Conservation (phyloP, 306 rosid genomes). For the Gleditsia sinensis region DNA sequence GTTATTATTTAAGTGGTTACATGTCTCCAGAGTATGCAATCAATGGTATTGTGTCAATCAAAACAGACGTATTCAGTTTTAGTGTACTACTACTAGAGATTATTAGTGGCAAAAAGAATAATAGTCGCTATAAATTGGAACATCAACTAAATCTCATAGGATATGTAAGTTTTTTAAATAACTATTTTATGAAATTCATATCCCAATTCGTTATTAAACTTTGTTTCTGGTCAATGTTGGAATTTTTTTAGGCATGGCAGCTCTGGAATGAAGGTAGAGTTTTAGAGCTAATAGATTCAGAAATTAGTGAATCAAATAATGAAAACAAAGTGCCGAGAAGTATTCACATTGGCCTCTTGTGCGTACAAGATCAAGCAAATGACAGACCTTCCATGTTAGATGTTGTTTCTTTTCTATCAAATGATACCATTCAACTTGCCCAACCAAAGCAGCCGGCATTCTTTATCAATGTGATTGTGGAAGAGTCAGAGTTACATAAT, state of each 20-base stretch:
- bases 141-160: too few species aligned
- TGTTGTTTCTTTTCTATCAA: conserved; percentile 23
- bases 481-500: not conserved
- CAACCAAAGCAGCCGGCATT: conserved; percentile 24
- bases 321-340: not conserved
- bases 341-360: conserved; percentile 4
- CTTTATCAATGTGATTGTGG: not conserved
- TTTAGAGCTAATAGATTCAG: not conserved
- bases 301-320: not conserved
- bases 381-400: not conserved
- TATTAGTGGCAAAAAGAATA: conserved; percentile 2
- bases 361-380: not conserved
- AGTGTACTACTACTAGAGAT: conserved; percentile 34
- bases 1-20: conserved; percentile 25
- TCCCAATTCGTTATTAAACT: not conserved
- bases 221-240: not conserved
- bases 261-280: conserved; percentile 9
- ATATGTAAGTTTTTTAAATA: not conserved
- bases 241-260: not conserved
- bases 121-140: not conserved
- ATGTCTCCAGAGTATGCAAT: conserved; percentile 32
- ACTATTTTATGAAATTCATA: not conserved
- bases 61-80: conserved; percentile 37
- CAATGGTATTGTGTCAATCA: conserved; percentile 30
- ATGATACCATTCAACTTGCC: conserved; percentile 8